phyloP scores from a whole-genome alignment of 306 rosid species.

The Medicago truncatula region MtrunA17r5.0-ANR NC_053045.1:5834501-5835000 shows the following conservation, averaged over 20 bases:
- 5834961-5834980: constrained; percentile 29
- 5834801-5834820: not conserved
- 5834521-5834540: constrained; percentile 48
- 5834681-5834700: constrained; percentile 16
- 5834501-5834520: constrained; percentile 50
- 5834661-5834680: constrained; percentile 39
- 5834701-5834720: constrained; percentile 55
- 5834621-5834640: not conserved
- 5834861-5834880: constrained; percentile 40
- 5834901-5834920: constrained; percentile 31
- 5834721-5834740: constrained; percentile 15
- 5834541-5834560: too few species aligned
- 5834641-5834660: not conserved
- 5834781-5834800: constrained; percentile 6
- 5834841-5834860: constrained; percentile 38
- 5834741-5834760: constrained; percentile 31
- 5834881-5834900: constrained; percentile 37
- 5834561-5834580: constrained; percentile 41
- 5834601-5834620: constrained; percentile 41
- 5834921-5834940: constrained; percentile 43
- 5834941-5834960: accelerated
- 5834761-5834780: constrained; percentile 35
- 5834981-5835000: constrained; percentile 39
- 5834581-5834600: constrained; percentile 42
- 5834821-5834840: constrained; percentile 45